A percentile compares a stretch with the other conserved stretches of the same genome.
Evolutionary conservation across 2,329 filamentous ascomycete genomes (phyloP).

Genomic region (Pestalotiopsis fici): DNA sequence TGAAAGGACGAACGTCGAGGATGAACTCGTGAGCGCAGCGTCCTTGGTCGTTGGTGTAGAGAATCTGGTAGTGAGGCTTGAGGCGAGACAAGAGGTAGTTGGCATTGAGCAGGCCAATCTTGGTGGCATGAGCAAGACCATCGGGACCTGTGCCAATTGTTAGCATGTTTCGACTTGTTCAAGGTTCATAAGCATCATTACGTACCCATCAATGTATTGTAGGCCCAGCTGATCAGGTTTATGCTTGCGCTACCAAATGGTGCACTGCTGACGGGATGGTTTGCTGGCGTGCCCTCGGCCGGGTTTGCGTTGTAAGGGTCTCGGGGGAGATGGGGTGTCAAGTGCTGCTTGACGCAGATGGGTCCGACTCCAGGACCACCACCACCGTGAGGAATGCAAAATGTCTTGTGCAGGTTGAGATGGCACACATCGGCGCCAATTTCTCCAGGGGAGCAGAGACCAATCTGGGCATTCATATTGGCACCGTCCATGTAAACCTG

Average conservation of each 20-base stretch:
- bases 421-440: constrained; percentile 97
- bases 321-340: constrained; percentile 71
- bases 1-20: constrained; percentile 83
- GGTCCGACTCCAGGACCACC: constrained; percentile 92
- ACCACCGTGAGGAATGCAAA: constrained; percentile 96
- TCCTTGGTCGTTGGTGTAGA: constrained; percentile 89
- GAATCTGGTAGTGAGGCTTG: constrained; percentile 80
- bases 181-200: constrained; percentile 8
- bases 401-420: constrained; percentile 97
- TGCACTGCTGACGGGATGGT: constrained; percentile 79
- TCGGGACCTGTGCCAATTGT: constrained; percentile 46
- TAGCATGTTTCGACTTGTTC: constrained; percentile 2
- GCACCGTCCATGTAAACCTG: constrained; percentile 99
- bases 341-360: constrained; percentile 85
- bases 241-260: constrained; percentile 89
- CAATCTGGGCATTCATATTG: constrained; percentile 98
- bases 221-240: constrained; percentile 91
- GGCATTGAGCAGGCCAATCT: constrained; percentile 91
- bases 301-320: constrained; percentile 54
- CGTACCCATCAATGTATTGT: constrained; percentile 89
- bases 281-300: constrained; percentile 14
- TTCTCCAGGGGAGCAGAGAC: constrained; percentile 89
- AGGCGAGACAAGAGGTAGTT: constrained; percentile 94
- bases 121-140: constrained; percentile 85
- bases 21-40: constrained; percentile 98